Percentiles rank a stretch among this genome's conserved stretches.
Conservation (phyloP, 108 stramenopile species). For the Craspedostauros australis region DNA sequence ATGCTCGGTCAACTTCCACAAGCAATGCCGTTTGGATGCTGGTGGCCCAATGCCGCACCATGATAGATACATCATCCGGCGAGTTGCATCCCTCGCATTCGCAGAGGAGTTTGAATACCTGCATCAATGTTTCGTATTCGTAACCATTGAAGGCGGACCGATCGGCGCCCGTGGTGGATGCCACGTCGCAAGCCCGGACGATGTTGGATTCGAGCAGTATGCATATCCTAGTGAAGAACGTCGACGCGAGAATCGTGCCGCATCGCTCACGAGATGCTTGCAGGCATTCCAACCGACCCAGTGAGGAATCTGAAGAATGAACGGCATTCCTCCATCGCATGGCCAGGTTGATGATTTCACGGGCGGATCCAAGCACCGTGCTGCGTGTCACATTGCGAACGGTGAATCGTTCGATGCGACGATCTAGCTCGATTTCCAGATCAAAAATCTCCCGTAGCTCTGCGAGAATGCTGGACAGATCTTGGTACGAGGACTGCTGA, state of each 20-base stretch:
- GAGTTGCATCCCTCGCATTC: background rate
- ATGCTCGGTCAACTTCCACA: conserved; percentile 31
- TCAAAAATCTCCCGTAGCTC: conserved; percentile 8
- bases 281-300: conserved; percentile 11
- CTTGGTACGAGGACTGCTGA: conserved; percentile 5
- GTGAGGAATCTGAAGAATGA: background rate
- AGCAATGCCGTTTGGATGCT: conserved; percentile 25
- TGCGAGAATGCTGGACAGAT: conserved; percentile 8
- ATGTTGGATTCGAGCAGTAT: conserved; percentile 6
- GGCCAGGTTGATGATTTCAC: conserved; percentile 3
- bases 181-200: conserved; percentile 13
- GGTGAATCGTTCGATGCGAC: conserved; percentile 17
- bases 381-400: background rate
- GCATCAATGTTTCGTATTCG: conserved; percentile 11
- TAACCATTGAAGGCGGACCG: background rate
- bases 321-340: background rate
- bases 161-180: background rate
- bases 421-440: conserved; percentile 14
- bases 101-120: conserved; percentile 2
- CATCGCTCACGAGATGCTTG: conserved; percentile 12
- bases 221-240: conserved; percentile 10
- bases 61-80: background rate
- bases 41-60: conserved; percentile 7
- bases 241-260: background rate
- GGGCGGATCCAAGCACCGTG: conserved; percentile 8